A percentile compares a stretch with the other conserved stretches of the same genome.
phyloP scores from a whole-genome alignment of 116 monocot species.

The Dioscorea cayenensis region DNA sequence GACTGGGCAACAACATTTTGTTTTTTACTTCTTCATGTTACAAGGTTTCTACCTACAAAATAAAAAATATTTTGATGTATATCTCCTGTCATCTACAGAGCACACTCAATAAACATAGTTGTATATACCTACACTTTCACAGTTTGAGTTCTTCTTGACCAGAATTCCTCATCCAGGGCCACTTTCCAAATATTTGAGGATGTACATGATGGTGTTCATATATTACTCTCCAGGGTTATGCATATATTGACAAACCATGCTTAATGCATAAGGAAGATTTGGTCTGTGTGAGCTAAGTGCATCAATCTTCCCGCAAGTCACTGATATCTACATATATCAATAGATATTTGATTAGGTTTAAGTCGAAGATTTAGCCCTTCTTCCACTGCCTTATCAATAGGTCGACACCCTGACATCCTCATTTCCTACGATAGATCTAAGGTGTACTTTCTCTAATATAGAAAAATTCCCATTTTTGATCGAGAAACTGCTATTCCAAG shows the following conservation, averaged over 20 bases:
- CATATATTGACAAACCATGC: conserved; percentile 1
- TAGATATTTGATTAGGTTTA: too few relatives aligned
- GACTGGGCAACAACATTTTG: not conserved
- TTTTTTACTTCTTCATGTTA: not conserved
- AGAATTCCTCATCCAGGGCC: not conserved
- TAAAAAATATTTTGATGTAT: not conserved
- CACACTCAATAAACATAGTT: not conserved
- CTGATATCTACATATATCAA: too few relatives aligned
- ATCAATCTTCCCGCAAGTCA: too few relatives aligned
- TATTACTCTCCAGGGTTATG: not conserved
- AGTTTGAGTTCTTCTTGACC: not conserved
- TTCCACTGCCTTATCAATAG: too few relatives aligned
- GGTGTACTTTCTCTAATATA: not conserved
- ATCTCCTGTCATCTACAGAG: not conserved
- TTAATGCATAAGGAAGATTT: not conserved
- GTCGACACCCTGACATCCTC: not conserved
- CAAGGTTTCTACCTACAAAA: not conserved
- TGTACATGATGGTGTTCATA: not conserved
- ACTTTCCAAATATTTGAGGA: not conserved
- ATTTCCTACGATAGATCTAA: conserved; percentile 1
- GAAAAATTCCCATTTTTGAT: not conserved
- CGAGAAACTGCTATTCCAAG: not conserved
- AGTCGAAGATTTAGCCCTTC: too few relatives aligned
- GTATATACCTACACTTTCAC: not conserved
- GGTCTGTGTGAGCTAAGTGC: too few relatives aligned